Percentiles rank a stretch among this genome's conserved stretches.
Evolutionary conservation across 495 filamentous ascomycete species (phyloP).

Genomic region (Neurospora sublineolata): DNA sequence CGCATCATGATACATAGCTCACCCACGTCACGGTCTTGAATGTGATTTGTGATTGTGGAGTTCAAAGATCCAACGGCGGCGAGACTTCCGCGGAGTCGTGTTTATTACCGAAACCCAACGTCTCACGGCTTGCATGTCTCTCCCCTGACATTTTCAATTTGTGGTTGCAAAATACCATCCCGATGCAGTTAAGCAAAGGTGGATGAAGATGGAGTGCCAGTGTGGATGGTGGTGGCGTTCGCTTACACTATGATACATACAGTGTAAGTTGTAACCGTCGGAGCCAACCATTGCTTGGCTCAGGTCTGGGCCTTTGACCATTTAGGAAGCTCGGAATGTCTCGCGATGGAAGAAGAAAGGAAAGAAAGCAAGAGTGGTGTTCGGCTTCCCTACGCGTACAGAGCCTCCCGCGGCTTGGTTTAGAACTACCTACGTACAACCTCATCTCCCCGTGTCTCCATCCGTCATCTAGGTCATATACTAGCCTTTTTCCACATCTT

Average conservation of each 20-base stretch:
- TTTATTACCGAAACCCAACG: background rate
- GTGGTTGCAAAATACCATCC: background rate
- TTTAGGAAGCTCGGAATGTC: background rate
- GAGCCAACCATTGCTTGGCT: background rate
- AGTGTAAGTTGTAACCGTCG: background rate
- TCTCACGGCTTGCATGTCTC: background rate
- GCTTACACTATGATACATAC: background rate
- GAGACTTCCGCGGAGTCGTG: background rate
- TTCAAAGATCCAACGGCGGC: background rate
- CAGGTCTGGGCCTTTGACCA: background rate
- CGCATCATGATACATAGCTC: background rate
- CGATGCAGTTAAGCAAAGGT: background rate
- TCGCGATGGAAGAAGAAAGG: background rate
- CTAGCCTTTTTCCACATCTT: background rate
- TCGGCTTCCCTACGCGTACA: background rate
- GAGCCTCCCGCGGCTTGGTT: background rate
- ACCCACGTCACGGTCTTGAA: background rate
- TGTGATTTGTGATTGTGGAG: background rate
- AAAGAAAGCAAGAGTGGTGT: background rate
- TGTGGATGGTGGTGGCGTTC: background rate
- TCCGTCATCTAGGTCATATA: background rate
- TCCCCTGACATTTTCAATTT: background rate
- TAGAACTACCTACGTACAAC: background rate
- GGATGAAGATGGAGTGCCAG: background rate
- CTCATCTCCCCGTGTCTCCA: background rate